Conservation (phyloP, 2,329 filamentous ascomycete species). For the Colletotrichum falcatum region DNA sequence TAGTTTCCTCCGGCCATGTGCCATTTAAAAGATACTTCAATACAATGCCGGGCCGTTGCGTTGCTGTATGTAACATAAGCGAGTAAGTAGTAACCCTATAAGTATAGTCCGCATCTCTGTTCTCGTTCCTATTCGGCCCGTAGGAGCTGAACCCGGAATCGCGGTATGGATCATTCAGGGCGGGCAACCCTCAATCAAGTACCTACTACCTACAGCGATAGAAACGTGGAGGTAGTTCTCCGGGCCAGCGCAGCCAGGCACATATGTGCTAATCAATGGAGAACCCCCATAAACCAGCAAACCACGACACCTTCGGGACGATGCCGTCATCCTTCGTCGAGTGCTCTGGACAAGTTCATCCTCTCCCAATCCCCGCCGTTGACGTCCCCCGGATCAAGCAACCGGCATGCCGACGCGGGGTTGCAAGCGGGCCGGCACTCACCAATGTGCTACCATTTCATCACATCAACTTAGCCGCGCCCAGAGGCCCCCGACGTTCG, state of each 20-base stretch:
- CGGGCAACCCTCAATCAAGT: background rate
- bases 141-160: background rate
- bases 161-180: background rate
- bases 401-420: conserved; percentile 32
- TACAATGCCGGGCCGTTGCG: background rate
- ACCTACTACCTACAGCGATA: background rate
- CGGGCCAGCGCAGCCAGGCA: background rate
- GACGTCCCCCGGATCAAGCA: conserved; percentile 12
- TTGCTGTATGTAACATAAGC: too few species aligned
- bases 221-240: background rate
- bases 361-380: conserved; percentile 13
- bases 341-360: background rate
- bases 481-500: background rate
- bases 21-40: too few species aligned
- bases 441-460: conserved; percentile 14
- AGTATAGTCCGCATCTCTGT: background rate
- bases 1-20: background rate
- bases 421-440: conserved; percentile 20
- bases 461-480: conserved; percentile 23
- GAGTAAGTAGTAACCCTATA: too few species aligned
- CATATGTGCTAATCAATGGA: too few species aligned
- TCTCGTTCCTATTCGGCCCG: background rate
- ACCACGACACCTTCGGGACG: background rate
- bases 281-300: too few species aligned
- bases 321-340: background rate